Percentiles rank a stretch among this genome's conserved stretches.
Evolutionary conservation across 805 yeast genomes (phyloP).

Genomic region (Lachancea thermotolerans): DNA sequence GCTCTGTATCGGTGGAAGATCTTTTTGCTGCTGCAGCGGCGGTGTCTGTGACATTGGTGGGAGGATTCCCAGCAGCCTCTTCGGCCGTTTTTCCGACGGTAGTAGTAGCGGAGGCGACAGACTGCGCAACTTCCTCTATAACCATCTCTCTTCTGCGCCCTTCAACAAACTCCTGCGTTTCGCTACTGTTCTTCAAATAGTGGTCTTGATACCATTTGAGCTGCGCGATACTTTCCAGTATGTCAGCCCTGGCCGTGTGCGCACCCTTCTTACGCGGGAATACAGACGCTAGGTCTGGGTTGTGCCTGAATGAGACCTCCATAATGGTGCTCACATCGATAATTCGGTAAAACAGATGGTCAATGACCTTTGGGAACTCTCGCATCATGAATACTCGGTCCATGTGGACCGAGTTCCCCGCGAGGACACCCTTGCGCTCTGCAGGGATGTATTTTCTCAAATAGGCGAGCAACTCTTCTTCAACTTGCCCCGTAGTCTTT

Average conservation of each 20-base stretch:
- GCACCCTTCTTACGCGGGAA: slow-evolving; percentile 58
- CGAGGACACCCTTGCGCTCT: slow-evolving; percentile 58
- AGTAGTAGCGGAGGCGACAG: too few relatives aligned
- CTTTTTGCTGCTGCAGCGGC: neutral
- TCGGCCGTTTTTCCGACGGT: neutral
- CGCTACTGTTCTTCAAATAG: slow-evolving; percentile 40
- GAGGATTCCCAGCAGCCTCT: neutral
- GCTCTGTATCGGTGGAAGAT: neutral
- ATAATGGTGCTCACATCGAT: slow-evolving; percentile 84
- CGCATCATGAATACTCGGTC: slow-evolving; percentile 77
- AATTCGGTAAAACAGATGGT: slow-evolving; percentile 62
- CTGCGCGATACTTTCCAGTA: slow-evolving; percentile 81
- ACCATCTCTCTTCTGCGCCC: slow-evolving; percentile 4
- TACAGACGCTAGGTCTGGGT: slow-evolving; percentile 48
- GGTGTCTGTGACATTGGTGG: neutral
- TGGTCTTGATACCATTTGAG: slow-evolving; percentile 67
- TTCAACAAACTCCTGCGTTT: slow-evolving; percentile 11
- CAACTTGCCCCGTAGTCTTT: slow-evolving; percentile 54
- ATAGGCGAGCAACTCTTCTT: slow-evolving; percentile 56
- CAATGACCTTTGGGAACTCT: slow-evolving; percentile 74
- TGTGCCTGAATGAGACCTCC: slow-evolving; percentile 76
- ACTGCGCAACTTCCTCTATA: neutral
- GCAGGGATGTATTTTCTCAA: slow-evolving; percentile 48
- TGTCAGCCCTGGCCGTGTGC: slow-evolving; percentile 88
- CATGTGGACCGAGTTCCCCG: slow-evolving; percentile 91